Conservation (phyloP, 768 basidiomycete species). For the Lepiota subincarnata region DNA sequence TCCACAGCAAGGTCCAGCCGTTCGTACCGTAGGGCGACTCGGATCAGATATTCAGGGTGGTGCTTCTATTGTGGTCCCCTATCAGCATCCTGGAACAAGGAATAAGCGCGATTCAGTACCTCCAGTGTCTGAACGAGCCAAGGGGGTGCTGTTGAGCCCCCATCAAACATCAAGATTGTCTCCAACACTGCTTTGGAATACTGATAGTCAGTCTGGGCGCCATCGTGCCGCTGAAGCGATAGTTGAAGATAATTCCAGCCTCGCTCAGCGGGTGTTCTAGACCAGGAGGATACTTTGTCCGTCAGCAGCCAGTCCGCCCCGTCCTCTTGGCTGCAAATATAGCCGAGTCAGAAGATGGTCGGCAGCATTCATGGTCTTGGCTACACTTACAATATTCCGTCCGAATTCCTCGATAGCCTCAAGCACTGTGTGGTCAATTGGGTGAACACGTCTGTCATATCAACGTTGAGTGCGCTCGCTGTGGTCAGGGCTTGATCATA, state of each 20-base stretch:
- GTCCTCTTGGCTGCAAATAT: conserved; percentile 53
- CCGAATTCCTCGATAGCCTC: conserved; percentile 61
- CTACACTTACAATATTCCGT: conserved; percentile 50
- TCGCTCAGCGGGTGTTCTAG: conserved; percentile 72
- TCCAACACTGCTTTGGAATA: conserved; percentile 79
- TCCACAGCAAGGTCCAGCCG: conserved; percentile 73
- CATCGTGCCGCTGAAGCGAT: conserved; percentile 76
- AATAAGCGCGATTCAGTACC: conserved; percentile 31
- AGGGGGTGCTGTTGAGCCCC: conserved; percentile 61
- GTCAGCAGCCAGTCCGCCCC: conserved; percentile 80
- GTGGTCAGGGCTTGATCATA: conserved; percentile 78
- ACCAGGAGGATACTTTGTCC: conserved; percentile 78
- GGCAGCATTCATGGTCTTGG: conserved; percentile 9
- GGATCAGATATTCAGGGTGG: conserved; percentile 82
- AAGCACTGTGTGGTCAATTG: conserved; percentile 76
- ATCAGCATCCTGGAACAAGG: neutral
- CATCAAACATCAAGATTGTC: conserved; percentile 66
- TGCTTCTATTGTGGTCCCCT: conserved; percentile 43
- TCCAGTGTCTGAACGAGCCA: conserved; percentile 81
- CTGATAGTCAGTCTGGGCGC: conserved; percentile 59
- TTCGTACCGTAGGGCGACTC: conserved; percentile 74
- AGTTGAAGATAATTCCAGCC: conserved; percentile 88
- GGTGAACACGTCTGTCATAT: conserved; percentile 85
- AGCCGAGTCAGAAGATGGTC: conserved; percentile 11
- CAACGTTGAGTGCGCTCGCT: conserved; percentile 71